phyloP scores from a whole-genome alignment of 306 rosid species.

The Cajanus cajan region DNA sequence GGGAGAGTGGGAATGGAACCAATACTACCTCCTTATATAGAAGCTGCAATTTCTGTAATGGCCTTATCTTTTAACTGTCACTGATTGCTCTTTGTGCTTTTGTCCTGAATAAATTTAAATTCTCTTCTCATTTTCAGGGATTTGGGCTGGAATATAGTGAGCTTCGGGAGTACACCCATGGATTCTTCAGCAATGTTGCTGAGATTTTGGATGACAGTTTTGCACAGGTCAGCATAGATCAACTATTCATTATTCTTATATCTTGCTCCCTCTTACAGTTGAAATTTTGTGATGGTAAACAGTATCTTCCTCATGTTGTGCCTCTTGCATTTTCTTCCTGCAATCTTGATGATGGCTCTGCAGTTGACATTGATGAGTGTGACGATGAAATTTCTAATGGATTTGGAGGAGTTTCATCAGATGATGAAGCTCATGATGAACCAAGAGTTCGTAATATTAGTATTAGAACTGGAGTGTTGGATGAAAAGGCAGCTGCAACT shows the following conservation, averaged over 20 bases:
- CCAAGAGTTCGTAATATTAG: slow-evolving; percentile 95
- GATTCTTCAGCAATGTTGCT: slow-evolving; percentile 93
- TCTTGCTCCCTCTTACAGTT: slow-evolving; percentile 32
- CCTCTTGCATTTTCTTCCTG: slow-evolving; percentile 91
- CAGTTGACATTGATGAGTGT: slow-evolving; percentile 81
- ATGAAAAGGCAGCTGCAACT: slow-evolving; percentile 99
- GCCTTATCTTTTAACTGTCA: slow-evolving; percentile 24
- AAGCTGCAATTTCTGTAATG: slow-evolving; percentile 92
- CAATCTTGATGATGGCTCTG: slow-evolving; percentile 99
- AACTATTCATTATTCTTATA: slow-evolving; percentile 21
- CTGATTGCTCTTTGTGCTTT: slow-evolving; percentile 8
- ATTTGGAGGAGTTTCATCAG: slow-evolving; percentile 98
- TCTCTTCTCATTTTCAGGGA: slow-evolving; percentile 57
- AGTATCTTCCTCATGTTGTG: slow-evolving; percentile 97
- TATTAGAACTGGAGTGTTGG: slow-evolving; percentile 94
- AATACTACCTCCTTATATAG: slow-evolving; percentile 82
- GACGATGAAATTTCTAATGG: slow-evolving; percentile 82
- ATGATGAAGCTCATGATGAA: slow-evolving; percentile 96
- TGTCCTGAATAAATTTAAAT: slow-evolving; percentile 30
- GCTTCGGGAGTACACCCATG: slow-evolving; percentile 97
- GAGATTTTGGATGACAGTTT: slow-evolving; percentile 90
- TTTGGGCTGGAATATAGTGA: slow-evolving; percentile 90
- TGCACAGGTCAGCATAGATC: slow-evolving; percentile 61
- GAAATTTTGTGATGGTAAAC: slow-evolving; percentile 40
- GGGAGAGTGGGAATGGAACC: slow-evolving; percentile 91